Conservation (phyloP, 148 eudicot species). For the Rhododendron ovatum region DNA sequence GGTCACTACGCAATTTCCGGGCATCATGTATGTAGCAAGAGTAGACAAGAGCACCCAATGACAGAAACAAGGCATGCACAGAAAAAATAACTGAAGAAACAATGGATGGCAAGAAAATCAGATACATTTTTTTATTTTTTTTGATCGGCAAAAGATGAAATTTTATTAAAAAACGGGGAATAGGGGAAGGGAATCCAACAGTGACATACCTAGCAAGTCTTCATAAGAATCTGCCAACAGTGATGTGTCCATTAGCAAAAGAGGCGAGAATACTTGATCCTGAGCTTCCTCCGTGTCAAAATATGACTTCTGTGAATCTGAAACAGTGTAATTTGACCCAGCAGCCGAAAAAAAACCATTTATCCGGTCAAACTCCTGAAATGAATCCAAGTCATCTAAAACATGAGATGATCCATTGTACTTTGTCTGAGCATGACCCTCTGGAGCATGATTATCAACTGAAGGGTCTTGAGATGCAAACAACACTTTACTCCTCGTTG, state of each 20-base stretch:
- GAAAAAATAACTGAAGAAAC: neutral
- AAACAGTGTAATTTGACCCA: conserved; percentile 58
- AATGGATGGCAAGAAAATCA: neutral
- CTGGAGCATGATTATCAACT: conserved; percentile 40
- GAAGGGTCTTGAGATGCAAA: conserved; percentile 49
- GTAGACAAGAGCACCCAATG: neutral
- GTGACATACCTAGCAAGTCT: conserved; percentile 17
- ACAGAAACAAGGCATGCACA: neutral
- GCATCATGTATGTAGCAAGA: neutral
- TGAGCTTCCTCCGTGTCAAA: conserved; percentile 67
- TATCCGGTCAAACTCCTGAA: conserved; percentile 56
- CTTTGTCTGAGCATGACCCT: conserved; percentile 35
- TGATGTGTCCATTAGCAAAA: conserved; percentile 76
- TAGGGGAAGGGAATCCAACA: too few relatives aligned
- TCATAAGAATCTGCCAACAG: conserved; percentile 72
- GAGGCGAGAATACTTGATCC: conserved; percentile 91
- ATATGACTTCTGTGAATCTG: conserved; percentile 57
- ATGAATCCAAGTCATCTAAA: conserved; percentile 47
- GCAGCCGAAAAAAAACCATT: conserved; percentile 57
- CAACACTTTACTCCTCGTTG: conserved; percentile 41
- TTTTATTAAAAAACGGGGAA: too few relatives aligned
- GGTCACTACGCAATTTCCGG: neutral
- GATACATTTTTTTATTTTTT: too few relatives aligned
- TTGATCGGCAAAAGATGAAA: too few relatives aligned
- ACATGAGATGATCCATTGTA: conserved; percentile 44